Conservation (phyloP, 108 stramenopile genomes). For the Seminavis robusta region DNA sequence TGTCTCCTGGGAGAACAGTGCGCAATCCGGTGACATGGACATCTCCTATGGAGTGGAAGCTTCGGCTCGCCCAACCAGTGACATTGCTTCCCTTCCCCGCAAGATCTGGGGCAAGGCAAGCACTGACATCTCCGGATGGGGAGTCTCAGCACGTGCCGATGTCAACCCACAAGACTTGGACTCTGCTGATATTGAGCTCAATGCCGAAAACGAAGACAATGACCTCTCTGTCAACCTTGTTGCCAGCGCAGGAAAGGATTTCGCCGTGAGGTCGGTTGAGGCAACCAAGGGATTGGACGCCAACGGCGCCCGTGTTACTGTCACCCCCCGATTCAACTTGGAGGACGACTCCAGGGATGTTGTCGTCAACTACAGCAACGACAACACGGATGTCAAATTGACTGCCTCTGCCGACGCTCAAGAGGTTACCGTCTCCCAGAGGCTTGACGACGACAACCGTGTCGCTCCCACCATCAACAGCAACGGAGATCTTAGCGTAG, state of each 20-base stretch:
- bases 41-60: slow-evolving; percentile 75
- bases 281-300: slow-evolving; percentile 81
- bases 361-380: slow-evolving; percentile 72
- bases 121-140: slow-evolving; percentile 66
- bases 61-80: slow-evolving; percentile 67
- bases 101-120: slow-evolving; percentile 78
- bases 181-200: slow-evolving; percentile 54
- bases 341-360: slow-evolving; percentile 60
- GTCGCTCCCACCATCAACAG: slow-evolving; percentile 71
- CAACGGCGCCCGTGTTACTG: slow-evolving; percentile 68
- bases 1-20: slow-evolving; percentile 50
- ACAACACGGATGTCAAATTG: slow-evolving; percentile 58
- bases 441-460: slow-evolving; percentile 65
- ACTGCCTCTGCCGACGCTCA: slow-evolving; percentile 73
- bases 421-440: slow-evolving; percentile 69
- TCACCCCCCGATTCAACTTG: slow-evolving; percentile 78
- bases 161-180: slow-evolving; percentile 47
- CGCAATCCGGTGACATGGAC: slow-evolving; percentile 39
- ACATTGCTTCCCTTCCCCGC: slow-evolving; percentile 82
- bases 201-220: slow-evolving; percentile 66
- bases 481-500: slow-evolving; percentile 71
- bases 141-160: slow-evolving; percentile 73
- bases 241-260: slow-evolving; percentile 42
- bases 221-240: slow-evolving; percentile 52
- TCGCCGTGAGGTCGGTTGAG: slow-evolving; percentile 43